Percentiles rank a stretch among this genome's conserved stretches.
Conservation (phyloP, 2,329 filamentous ascomycete species). For the Thelonectria olida region DNA sequence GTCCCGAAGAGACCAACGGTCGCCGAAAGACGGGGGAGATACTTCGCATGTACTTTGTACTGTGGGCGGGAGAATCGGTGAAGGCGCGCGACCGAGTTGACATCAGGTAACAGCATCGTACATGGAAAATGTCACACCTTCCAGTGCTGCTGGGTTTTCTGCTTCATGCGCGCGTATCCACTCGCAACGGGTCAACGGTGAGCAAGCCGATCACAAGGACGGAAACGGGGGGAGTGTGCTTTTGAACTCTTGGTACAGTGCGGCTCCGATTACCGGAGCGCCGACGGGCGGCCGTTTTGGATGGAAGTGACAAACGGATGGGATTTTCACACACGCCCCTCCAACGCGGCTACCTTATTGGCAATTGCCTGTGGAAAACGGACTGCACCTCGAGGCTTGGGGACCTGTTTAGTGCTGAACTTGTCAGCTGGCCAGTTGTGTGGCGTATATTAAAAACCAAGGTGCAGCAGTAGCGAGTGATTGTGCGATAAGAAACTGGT, state of each 20-base stretch:
- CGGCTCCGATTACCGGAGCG: slow-evolving; percentile 22
- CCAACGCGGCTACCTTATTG: slow-evolving; percentile 9
- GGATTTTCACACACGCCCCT: not conserved
- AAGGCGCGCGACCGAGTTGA: not conserved
- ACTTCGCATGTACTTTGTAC: too few species aligned
- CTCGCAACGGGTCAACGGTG: slow-evolving; percentile 20
- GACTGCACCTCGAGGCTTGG: not conserved
- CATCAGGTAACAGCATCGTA: not conserved
- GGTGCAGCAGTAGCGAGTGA: not conserved
- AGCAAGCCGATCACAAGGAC: slow-evolving; percentile 23
- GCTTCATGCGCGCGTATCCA: too few species aligned
- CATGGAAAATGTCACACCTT: slow-evolving; percentile 20
- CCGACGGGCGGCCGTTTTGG: not conserved
- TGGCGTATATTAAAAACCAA: slow-evolving; percentile 13
- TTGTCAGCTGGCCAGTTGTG: slow-evolving; percentile 12
- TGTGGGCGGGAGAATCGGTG: slow-evolving; percentile 14
- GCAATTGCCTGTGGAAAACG: not conserved
- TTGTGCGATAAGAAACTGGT: slow-evolving; percentile 18
- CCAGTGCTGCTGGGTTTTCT: too few species aligned
- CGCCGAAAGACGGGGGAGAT: slow-evolving; percentile 12
- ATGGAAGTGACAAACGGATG: not conserved
- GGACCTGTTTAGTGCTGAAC: not conserved
- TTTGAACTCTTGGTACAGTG: not conserved
- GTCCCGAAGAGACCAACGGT: slow-evolving; percentile 1
- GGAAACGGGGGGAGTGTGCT: not conserved